A percentile compares a stretch with the other conserved stretches of the same genome.
Evolutionary conservation across 495 filamentous ascomycete species (phyloP).

Genomic region (Penicillium diatomitis): DNA sequence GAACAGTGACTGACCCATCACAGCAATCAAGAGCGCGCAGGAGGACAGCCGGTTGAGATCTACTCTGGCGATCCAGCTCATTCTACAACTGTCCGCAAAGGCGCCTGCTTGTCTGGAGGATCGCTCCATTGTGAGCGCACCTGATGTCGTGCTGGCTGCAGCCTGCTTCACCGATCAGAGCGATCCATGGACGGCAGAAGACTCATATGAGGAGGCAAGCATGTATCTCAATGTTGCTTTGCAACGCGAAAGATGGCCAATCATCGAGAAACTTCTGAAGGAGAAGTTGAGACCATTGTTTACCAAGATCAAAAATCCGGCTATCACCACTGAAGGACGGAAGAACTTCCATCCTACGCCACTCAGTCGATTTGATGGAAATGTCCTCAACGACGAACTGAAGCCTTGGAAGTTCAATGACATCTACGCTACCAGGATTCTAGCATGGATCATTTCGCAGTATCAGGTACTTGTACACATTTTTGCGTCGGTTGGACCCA

Average conservation of each 20-base stretch:
- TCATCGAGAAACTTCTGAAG: constrained; percentile 47
- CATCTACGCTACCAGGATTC: constrained; percentile 50
- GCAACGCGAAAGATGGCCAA: constrained; percentile 26
- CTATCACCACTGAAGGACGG: constrained; percentile 53
- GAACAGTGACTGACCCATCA: neutral
- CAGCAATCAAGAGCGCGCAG: constrained; percentile 12
- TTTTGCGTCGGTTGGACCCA: neutral
- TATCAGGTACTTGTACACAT: constrained; percentile 21
- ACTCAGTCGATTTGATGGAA: constrained; percentile 33
- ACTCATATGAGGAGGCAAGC: constrained; percentile 17
- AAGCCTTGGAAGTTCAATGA: constrained; percentile 71
- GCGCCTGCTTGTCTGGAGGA: constrained; percentile 11
- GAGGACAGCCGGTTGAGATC: constrained; percentile 16
- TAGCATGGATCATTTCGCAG: constrained; percentile 55
- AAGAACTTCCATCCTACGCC: constrained; percentile 46
- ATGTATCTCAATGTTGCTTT: constrained; percentile 33
- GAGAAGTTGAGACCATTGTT: constrained; percentile 58
- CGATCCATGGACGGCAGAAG: constrained; percentile 47
- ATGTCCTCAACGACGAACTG: constrained; percentile 33
- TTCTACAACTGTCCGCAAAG: constrained; percentile 10
- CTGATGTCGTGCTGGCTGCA: constrained; percentile 24
- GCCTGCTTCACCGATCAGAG: constrained; percentile 39
- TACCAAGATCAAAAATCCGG: constrained; percentile 50
- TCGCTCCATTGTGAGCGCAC: constrained; percentile 6
- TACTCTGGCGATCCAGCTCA: constrained; percentile 24